Base-by-base conservation (phyloP, 164 flowering plant genomes). In the Nelumbo lutea region DNA sequence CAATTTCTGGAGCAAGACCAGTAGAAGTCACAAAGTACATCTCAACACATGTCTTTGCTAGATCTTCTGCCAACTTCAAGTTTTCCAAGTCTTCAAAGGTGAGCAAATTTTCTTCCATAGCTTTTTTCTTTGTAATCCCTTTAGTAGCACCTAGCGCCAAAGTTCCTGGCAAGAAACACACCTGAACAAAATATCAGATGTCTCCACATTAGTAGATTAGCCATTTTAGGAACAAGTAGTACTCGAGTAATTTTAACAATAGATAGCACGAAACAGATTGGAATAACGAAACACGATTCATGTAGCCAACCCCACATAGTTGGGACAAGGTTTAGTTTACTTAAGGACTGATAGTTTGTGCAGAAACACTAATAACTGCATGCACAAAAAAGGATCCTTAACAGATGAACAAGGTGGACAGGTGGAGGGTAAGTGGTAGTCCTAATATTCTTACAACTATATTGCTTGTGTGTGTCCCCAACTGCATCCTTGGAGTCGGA, bases 81-180 rank as follows among this genome's bases (percentile, higher is more conserved):
- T 90, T 95, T 73, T 95, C 94, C 67, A 95, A 61, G 77, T 92
- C 97, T 67, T 92, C 97, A 77, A 83, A 83, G 9, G 80, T 82
- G 14, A 95, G 85, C 74, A 86, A 67, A 79, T 87, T 86, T 5
- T 84, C 83, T 76, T 71, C 76, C 94, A 90, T 83, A 1, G 98
- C 99, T 66, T 82, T 83, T 70, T 85, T 87, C 81, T 81, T 92
- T 55, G 90, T 82, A 56, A 84, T 55, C 65, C 99, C 97, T 84
- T 92, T 92, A 56, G 99, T 95, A 61, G 98, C 97, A 77, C 99
- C 99, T 71, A 95, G 94, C 14, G 98, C 99, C 79, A 95, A 96
- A 68, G 90, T 81, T n/a, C 99, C 99, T 68, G 99, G 87, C 64
- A 95, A 79, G 76, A 95, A 95, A 74, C 99, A 95, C 44, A 92